Conservation (phyloP, 257 asterid genomes). For the Nicotiana attenuata region DNA sequence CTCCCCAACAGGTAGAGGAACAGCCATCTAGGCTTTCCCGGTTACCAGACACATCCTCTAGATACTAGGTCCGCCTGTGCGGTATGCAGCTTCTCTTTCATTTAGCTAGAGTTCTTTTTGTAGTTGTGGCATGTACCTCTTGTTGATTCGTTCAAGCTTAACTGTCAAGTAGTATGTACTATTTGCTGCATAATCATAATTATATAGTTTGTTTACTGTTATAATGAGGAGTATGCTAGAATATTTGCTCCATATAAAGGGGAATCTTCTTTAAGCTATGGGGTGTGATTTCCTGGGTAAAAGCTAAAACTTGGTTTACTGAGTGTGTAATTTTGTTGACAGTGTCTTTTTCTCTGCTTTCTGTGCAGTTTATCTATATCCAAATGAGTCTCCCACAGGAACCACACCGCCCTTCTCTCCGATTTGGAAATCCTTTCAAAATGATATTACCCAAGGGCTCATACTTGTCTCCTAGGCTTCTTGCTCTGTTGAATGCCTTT, state of each 20-base stretch:
- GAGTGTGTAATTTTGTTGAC: background rate
- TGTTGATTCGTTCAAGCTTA: background rate
- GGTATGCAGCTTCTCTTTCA: background rate
- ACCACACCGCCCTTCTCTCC: conserved; percentile 52
- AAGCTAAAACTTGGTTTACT: background rate
- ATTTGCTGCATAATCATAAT: background rate
- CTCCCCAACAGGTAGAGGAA: background rate
- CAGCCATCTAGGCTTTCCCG: background rate
- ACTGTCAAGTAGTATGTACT: background rate
- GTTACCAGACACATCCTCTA: background rate
- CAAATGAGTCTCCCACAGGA: conserved; percentile 71
- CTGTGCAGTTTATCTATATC: conserved; percentile 31
- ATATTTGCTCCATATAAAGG: background rate
- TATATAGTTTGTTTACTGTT: background rate
- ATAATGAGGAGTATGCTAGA: background rate
- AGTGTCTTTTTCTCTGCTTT: background rate
- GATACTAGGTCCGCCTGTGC: background rate
- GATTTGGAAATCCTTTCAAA: conserved; percentile 79
- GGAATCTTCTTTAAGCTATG: background rate
- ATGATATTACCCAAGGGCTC: conserved; percentile 61
- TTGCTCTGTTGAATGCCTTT: conserved; percentile 49
- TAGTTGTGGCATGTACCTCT: background rate
- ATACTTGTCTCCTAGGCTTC: conserved; percentile 56
- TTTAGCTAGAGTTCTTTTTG: background rate
- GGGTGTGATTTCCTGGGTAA: background rate